These are phyloP conservation scores for Clavispora santaluciae DNA, from an alignment of 805 yeast species.

Conservation along the genomic window DNA sequence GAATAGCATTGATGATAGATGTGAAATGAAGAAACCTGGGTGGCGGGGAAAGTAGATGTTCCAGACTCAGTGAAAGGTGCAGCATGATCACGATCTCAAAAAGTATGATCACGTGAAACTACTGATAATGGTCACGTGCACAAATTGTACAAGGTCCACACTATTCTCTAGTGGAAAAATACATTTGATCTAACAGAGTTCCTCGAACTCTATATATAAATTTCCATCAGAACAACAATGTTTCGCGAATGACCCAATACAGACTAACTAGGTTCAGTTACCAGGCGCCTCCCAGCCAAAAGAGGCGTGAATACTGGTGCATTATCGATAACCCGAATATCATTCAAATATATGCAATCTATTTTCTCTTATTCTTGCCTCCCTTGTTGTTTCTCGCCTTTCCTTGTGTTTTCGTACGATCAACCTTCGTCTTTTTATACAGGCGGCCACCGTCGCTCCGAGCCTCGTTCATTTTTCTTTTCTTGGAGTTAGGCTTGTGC, in stretches of 20 bases:
- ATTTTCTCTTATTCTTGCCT: slow-evolving; percentile 6
- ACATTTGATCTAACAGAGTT: too few species aligned
- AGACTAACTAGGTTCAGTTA: too few species aligned
- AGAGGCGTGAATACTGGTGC: background rate
- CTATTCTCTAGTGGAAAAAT: too few species aligned
- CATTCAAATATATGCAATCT: background rate
- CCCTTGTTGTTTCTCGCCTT: slow-evolving; percentile 13
- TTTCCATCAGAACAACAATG: too few species aligned
- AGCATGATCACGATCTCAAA: background rate
- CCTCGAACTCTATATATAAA: too few species aligned
- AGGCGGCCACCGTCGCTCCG: slow-evolving; percentile 43
- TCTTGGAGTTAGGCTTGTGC: slow-evolving; percentile 58
- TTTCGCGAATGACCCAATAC: too few species aligned
- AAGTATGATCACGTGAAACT: too few species aligned
- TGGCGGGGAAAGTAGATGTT: background rate
- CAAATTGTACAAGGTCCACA: too few species aligned
- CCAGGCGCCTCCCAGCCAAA: too few species aligned
- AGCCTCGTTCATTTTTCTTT: slow-evolving; percentile 67
- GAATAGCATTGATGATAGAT: background rate
- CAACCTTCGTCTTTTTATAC: slow-evolving; percentile 77
- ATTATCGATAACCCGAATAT: background rate
- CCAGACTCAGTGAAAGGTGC: background rate
- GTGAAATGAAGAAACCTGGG: background rate
- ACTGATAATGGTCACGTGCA: too few species aligned
- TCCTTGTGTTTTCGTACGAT: slow-evolving; percentile 40